Base-by-base conservation (phyloP, 2,329 filamentous ascomycete genomes). In the Hymenoscyphus occultus region DNA sequence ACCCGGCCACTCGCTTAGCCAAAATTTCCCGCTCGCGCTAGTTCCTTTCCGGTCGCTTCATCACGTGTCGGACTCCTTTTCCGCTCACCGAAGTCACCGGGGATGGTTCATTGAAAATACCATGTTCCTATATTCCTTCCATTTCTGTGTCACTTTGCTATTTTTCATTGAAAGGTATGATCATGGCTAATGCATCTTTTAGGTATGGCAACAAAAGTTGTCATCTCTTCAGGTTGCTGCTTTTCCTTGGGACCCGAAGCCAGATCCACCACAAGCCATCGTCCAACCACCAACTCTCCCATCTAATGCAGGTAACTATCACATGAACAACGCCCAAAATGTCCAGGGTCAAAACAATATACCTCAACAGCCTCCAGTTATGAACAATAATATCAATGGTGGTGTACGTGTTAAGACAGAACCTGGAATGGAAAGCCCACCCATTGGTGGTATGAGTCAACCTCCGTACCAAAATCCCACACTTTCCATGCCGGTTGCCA, bases 141-240 rank as follows among this genome's bases (percentile, higher is more conserved):
- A 32, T 19, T 32, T 56, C 51, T 48, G 16, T 51, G 16, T 42
- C 45, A 22, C 45, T 40, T 39, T 3, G 9, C n/a, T 19, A 16
- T 62, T 19, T 32, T 58, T 3, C 14, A 39, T 60, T 35, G 6
- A 16, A 56, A 56, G 3, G 31, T 59, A 16, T 14, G 2, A 13
- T 54, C 40, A 57, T 35, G 54, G 72, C 74, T 73, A 68, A 75
- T 61, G 62, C 22, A 59, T 59, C 56, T 62, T 45, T 68, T 76
- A 98, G 93, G 91, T 89, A 80, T 99, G 95, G 95, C 93, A 98
- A 82, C 84, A 89, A 73, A 97, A 96, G 79, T 84, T 99, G 42
- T 90, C 93, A 1, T 87, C 88, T 71, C 87, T 96, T 70, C 87
- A 90, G 70, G 90, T 98, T 67, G 95, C 95, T 66, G 82, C 86